phyloP scores from a whole-genome alignment of 2,329 filamentous ascomycete species.

The Aspergillus niger region DNA sequence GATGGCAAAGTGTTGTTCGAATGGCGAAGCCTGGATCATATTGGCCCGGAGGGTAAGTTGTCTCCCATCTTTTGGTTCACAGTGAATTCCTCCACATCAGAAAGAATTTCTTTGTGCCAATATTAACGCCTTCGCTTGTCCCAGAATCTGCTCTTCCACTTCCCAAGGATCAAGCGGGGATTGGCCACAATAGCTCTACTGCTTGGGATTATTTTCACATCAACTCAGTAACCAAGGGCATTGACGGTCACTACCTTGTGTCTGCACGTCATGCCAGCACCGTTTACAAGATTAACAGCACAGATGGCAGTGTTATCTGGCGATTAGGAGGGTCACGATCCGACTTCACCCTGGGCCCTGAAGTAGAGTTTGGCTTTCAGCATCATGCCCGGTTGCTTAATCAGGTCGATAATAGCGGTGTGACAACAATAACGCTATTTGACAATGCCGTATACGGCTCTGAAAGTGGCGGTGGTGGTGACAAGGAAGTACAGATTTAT shows the following conservation, averaged over 20 bases:
- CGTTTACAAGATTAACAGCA: conserved; percentile 31
- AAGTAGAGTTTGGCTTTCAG: conserved; percentile 43
- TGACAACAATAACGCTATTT: conserved; percentile 13
- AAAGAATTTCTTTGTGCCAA: too few species aligned
- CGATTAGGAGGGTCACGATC: conserved; percentile 28
- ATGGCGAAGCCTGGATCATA: conserved; percentile 8
- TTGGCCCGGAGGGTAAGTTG: conserved; percentile 8
- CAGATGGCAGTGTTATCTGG: conserved; percentile 32
- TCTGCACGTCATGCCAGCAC: conserved; percentile 30
- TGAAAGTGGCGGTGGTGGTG: conserved; percentile 31
- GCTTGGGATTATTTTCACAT: conserved; percentile 38
- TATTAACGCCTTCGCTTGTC: conserved; percentile 13
- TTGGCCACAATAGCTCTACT: background rate
- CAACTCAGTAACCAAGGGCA: conserved; percentile 23
- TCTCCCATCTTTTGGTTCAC: background rate
- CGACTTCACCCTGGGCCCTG: conserved; percentile 25
- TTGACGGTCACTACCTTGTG: conserved; percentile 30
- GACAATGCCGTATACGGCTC: conserved; percentile 41
- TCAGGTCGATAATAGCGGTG: background rate
- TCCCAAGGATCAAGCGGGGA: conserved; percentile 19
- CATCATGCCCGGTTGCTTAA: conserved; percentile 19
- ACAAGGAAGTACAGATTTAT: conserved; percentile 38
- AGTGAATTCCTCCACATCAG: too few species aligned
- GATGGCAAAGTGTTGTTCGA: conserved; percentile 10
- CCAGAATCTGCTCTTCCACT: conserved; percentile 15